Percentiles rank a stretch among this genome's conserved stretches.
Conservation (phyloP, 1,139 yeast genomes). For the Pichia sp. region DNA sequence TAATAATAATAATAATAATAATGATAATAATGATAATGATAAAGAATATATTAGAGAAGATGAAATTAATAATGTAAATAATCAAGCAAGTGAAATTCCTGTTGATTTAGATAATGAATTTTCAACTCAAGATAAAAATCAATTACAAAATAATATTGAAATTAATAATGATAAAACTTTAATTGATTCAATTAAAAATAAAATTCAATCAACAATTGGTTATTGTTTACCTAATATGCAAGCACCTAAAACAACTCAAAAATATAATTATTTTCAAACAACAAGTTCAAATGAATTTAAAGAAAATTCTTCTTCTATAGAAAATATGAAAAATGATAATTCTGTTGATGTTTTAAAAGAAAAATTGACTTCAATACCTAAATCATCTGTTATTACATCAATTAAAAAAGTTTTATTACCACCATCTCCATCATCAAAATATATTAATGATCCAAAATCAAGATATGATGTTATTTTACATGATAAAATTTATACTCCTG, state of each 20-base stretch:
- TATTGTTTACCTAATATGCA: constrained; percentile 16
- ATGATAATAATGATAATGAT: too few relatives aligned
- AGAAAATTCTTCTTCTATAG: too few relatives aligned
- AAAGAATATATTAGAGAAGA: background rate
- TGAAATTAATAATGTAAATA: background rate
- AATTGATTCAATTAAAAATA: constrained; percentile 8
- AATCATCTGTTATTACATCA: constrained; percentile 74
- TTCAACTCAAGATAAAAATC: too few relatives aligned
- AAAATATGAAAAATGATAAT: too few relatives aligned
- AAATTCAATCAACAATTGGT: constrained; percentile 15
- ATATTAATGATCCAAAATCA: constrained; percentile 55
- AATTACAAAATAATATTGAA: background rate
- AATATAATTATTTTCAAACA: constrained; percentile 34
- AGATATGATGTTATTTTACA: constrained; percentile 57
- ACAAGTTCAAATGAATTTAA: background rate
- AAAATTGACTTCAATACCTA: constrained; percentile 37
- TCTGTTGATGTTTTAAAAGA: background rate
- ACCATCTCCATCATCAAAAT: constrained; percentile 70
- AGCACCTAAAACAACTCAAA: constrained; percentile 22
- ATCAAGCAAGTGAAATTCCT: constrained; percentile 24
- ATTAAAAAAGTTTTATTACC: constrained; percentile 80
- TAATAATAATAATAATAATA: background rate
- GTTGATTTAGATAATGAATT: constrained; percentile 15
- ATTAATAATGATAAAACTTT: background rate
- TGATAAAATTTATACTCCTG: constrained; percentile 72